Evolutionary conservation across 169 alveolate genomes (phyloP), one percentile per base, ranked within the genome.

Genomic region (Eimeria necatrix): DNA sequence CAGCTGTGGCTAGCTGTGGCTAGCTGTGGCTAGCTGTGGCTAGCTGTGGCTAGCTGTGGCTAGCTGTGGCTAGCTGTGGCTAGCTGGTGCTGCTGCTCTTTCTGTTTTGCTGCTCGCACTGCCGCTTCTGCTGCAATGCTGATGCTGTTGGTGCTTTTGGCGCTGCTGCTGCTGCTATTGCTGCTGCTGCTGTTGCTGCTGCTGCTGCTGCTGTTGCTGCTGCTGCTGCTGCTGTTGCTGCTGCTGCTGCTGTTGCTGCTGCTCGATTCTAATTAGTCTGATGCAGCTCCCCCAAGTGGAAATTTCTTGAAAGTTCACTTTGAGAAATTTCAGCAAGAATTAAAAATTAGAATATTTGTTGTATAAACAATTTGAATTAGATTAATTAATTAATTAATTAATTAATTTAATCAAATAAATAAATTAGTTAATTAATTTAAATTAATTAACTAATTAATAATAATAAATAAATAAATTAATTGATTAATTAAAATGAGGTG

Each of bases 211-310:
- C 4, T 4, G 73, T 61, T 61, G 73, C 73, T 61, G 6, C 73
- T 71, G 16, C 81, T n/a, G 81, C 81, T 20, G 81, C 49, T 4
- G 51, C 81, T 10, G 81, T 48, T 4, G 81, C 51, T 71, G 81
- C 81, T 71, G 81, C 81, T 71, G 81, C 49, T 18, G 51, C 81
- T 20, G 51, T n/a, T 71, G 16, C 81, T 32, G 48, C 10, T n/a
- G 6, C 32, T 61, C 4, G 12, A 7, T 61, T 4, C 12, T 7
- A 18, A 10, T 61, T 61, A 61, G 12, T 71, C 10, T 71, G 53
- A 14, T 12, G 7, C 49, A 71, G 22, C 51, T 4, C 48, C 51
- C 12, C 46, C 48, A 71, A 32, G 22, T 9, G 41, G 14, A 71
- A 12, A 71, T 71, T n/a, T 4, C 9, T 32, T 71, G 12, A 12